Base-by-base conservation (phyloP, 768 basidiomycete species). In the Collybiopsis confluens region DNA sequence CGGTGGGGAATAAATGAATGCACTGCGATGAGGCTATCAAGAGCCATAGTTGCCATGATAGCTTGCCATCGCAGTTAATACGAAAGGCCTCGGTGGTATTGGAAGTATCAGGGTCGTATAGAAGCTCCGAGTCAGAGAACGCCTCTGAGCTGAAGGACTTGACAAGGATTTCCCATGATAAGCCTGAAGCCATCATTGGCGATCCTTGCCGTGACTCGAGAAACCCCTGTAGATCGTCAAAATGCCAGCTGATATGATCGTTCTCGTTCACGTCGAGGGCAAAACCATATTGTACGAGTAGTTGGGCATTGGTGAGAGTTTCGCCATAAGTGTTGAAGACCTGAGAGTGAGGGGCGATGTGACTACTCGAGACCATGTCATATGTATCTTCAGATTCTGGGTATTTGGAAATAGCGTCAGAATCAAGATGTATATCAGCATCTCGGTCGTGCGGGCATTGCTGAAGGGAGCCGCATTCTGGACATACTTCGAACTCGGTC, bases 291-390 rank as follows among this genome's bases (percentile, higher is more conserved):
- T 78, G 81, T 15, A 71, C 73, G 47, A 90, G 70, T 13, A 92
- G 75, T 60, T 82, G 70, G 1, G 87, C 80, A 62, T 90, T 91
- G 16, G 73, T 71, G 35, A 90, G 70, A 2, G 70, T 68, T 60
- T 79, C 79, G n/a, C 85, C 83, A 62, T 92, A 92, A 0, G 86
- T 86, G 65, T 92, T 92, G 73, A 82, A 91, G 20, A 90, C 72
- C 54, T 92, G 82, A 9, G 71, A 70, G 37, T 69, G 67, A 0
- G 80, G 71, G 7, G 69, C 66, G 38, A 90, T 74, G n/a, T 68
- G 58, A 13, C 67, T 64, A 56, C 83, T 80, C 1, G 81, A 72
- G 2, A 88, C 82, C 82, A 92, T 90, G 52, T 91, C 88, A 59
- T 79, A 82, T 61, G 63, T 74, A 43, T 71, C 62, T 55, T 76